These are phyloP conservation scores for Myxozyma geophila DNA, from an alignment of 805 yeast genomes.

Conservation along the genomic window DNA sequence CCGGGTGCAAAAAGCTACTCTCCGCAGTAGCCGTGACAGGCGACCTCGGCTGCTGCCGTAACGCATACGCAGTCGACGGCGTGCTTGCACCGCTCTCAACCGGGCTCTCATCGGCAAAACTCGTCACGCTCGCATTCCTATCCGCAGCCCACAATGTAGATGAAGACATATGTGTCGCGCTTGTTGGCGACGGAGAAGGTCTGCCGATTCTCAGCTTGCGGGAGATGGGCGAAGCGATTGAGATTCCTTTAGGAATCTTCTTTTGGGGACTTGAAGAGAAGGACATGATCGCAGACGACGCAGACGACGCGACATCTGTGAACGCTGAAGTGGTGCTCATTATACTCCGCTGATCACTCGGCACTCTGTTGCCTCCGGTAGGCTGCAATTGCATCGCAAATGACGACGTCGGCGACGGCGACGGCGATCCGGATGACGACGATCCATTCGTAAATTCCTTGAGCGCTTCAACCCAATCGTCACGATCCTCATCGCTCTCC, in stretches of 20 bases:
- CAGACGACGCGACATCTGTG: slow-evolving; percentile 3
- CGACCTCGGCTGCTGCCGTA: not conserved
- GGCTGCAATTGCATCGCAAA: not conserved
- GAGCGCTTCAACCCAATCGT: slow-evolving; percentile 64
- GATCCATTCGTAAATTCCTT: slow-evolving; percentile 22
- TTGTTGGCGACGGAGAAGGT: slow-evolving; percentile 1
- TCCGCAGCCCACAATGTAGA: not conserved
- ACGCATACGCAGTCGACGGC: not conserved
- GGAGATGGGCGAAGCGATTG: slow-evolving; percentile 24
- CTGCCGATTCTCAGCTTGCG: slow-evolving; percentile 14
- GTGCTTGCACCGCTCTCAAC: slow-evolving; percentile 9
- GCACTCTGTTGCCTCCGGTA: not conserved
- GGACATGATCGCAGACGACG: slow-evolving; percentile 5
- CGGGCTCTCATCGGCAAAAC: slow-evolving; percentile 1
- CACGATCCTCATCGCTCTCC: slow-evolving; percentile 77
- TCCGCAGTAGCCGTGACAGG: not conserved
- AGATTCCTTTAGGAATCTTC: slow-evolving; percentile 21
- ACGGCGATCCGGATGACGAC: not conserved
- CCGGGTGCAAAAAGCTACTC: not conserved
- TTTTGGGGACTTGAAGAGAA: slow-evolving; percentile 19
- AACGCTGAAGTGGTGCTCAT: not conserved
- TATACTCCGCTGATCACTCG: slow-evolving; percentile 21
- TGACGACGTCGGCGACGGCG: slow-evolving; percentile 9
- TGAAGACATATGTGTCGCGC: not conserved
- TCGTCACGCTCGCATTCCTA: slow-evolving; percentile 2